Percentiles rank a stretch among this genome's conserved stretches.
Evolutionary conservation across 2,329 filamentous ascomycete species (phyloP).

Genomic region (Pyrenochaeta sp.): DNA sequence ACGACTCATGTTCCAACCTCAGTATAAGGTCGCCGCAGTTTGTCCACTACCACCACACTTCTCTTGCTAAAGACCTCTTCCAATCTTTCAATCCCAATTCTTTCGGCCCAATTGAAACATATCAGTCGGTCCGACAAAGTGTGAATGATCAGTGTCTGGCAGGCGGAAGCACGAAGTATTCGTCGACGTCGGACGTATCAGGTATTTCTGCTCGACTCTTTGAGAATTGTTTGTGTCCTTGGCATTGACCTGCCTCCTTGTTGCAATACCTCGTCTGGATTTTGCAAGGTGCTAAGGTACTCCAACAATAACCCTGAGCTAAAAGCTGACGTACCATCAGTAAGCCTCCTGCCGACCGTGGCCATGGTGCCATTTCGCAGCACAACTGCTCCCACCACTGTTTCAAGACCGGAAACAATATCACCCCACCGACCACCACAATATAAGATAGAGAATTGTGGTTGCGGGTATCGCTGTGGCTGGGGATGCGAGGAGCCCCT

Average conservation of each 20-base stretch:
- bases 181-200: too few species aligned
- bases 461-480: slow-evolving; percentile 24
- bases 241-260: slow-evolving; percentile 4
- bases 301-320: too few species aligned
- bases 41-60: too few species aligned
- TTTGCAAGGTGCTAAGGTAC: background rate
- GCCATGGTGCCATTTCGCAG: slow-evolving; percentile 12
- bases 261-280: background rate
- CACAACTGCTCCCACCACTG: slow-evolving; percentile 8
- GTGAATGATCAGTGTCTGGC: too few species aligned
- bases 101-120: too few species aligned
- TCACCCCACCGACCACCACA: slow-evolving; percentile 22
- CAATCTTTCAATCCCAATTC: too few species aligned
- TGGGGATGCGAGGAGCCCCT: slow-evolving; percentile 10
- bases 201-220: too few species aligned
- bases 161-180: too few species aligned
- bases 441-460: slow-evolving; percentile 19
- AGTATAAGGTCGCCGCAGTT: too few species aligned
- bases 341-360: background rate
- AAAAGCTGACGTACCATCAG: background rate
- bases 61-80: too few species aligned
- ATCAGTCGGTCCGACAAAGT: too few species aligned
- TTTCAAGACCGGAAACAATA: slow-evolving; percentile 8
- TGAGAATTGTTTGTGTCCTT: too few species aligned
- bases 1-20: background rate